phyloP scores from a whole-genome alignment of 75 land plant genomes.

The Picea sitchensis region DNA sequence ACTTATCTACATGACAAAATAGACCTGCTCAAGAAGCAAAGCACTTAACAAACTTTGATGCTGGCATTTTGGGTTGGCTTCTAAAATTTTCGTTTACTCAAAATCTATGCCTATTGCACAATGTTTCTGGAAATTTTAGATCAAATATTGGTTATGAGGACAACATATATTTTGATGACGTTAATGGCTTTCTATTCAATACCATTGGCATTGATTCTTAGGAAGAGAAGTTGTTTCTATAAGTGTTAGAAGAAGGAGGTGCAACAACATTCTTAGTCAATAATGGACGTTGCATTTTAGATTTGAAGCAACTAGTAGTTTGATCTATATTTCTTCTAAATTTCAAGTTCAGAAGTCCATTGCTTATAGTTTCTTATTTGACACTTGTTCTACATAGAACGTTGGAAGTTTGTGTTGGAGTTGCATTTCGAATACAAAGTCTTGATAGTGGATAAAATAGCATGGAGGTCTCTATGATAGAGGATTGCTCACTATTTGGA shows the following conservation, averaged over 20 bases:
- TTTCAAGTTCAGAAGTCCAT: slow-evolving; percentile 1
- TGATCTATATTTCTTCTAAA: background rate
- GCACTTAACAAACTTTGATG: background rate
- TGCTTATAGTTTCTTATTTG: background rate
- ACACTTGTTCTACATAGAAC: background rate
- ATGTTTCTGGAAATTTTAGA: background rate
- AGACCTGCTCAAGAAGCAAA: background rate
- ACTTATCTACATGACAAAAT: background rate
- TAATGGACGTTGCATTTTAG: too few relatives aligned
- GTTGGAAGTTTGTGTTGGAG: background rate
- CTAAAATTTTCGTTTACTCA: background rate
- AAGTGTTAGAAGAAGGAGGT: background rate
- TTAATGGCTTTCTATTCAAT: too few relatives aligned
- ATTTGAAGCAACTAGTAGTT: background rate
- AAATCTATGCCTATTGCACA: background rate
- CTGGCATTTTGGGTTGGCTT: background rate
- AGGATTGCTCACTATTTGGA: background rate
- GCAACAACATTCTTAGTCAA: background rate
- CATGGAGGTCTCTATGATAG: background rate
- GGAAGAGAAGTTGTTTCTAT: too few relatives aligned
- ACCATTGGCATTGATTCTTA: too few relatives aligned
- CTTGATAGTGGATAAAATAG: background rate
- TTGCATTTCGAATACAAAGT: too few relatives aligned
- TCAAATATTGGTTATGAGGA: too few relatives aligned
- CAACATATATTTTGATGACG: too few relatives aligned